Conservation (phyloP, 768 basidiomycete genomes). For the Auricularia heimuer region DNA sequence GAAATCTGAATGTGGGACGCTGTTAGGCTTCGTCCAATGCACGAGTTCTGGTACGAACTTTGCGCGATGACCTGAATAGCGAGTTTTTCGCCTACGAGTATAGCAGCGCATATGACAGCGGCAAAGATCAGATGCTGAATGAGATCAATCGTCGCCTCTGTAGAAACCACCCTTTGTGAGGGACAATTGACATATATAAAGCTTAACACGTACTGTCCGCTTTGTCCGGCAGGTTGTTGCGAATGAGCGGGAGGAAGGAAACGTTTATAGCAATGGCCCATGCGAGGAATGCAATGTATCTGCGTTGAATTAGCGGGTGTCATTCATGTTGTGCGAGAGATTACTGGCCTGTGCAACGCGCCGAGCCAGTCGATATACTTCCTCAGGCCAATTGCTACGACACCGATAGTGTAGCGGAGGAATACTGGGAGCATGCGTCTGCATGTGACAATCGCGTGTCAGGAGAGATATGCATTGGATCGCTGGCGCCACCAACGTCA, state of each 20-base stretch:
- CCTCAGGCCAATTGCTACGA: conserved; percentile 59
- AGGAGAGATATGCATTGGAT: conserved; percentile 10
- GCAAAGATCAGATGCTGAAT: conserved; percentile 65
- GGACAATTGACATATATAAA: not conserved
- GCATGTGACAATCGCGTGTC: not conserved
- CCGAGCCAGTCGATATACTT: conserved; percentile 74
- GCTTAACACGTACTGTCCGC: not conserved
- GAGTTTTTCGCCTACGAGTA: conserved; percentile 76
- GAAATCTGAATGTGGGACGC: conserved; percentile 32
- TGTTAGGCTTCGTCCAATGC: not conserved
- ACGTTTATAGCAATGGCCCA: conserved; percentile 47
- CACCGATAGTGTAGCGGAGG: conserved; percentile 55
- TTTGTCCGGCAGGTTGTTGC: conserved; percentile 24
- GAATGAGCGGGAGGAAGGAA: conserved; percentile 61
- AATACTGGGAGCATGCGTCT: conserved; percentile 43
- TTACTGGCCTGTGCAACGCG: conserved; percentile 48
- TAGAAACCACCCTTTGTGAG: conserved; percentile 6
- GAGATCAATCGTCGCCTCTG: conserved; percentile 36
- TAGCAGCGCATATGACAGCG: conserved; percentile 52
- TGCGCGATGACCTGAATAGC: conserved; percentile 76
- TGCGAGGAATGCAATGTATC: conserved; percentile 54
- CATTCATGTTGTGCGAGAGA: not conserved
- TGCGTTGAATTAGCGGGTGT: conserved; percentile 19
- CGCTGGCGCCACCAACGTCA: conserved; percentile 36
- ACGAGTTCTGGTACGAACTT: conserved; percentile 14